Base-by-base conservation (phyloP, 2,329 filamentous ascomycete genomes). In the Ophiostoma ulmi region DNA sequence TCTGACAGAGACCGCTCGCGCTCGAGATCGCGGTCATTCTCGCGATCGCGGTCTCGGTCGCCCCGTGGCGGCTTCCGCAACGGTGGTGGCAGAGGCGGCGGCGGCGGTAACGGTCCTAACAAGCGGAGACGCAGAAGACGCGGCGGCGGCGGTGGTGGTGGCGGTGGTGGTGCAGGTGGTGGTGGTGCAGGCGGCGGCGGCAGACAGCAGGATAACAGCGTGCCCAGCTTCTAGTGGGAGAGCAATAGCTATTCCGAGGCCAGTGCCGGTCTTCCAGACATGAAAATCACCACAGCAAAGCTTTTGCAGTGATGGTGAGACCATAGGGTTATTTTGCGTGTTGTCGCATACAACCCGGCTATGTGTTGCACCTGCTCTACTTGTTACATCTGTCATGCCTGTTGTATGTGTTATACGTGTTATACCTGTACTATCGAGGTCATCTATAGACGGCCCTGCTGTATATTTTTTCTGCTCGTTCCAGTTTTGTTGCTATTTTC, bases 1-100 rank as follows among this genome's bases (percentile, higher is more conserved):
- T 55, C 78, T 75, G 26, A 76, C 55, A 52, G 78, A 78, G 73
- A 78, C 76, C 48, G 77, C 76, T 72, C 77, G 73, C 41, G 76
- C 76, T 70, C 70, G 5, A 48, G 61, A n/a, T 72, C 70, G 2
- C 63, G 48, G 22, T 70, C 70, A 1, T 41, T 38, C n/a, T 72
- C 70, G 6, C 67, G 61, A n/a, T 58, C 69, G 6, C n/a, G 71
- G 4, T 69, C 69, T 22, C 44, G 65, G n/a, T 72, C 70, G 26
- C 65, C 63, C 3, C 63, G 63, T 39, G 64, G 55, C 11, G 26
- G 64, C 68, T 38, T 48, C 64, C 35, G 63, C 63, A 70, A 67
- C 39, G 41, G 58, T 39, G 36, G 64, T 35, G 41, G 63, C 35
- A 14, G 63, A 26, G 48, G 48, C 11, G 48, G n/a, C n/a, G n/a